These are phyloP conservation scores for Phlegmacium glaucopus DNA, from an alignment of 768 basidiomycete genomes.

Conservation along the genomic window DNA sequence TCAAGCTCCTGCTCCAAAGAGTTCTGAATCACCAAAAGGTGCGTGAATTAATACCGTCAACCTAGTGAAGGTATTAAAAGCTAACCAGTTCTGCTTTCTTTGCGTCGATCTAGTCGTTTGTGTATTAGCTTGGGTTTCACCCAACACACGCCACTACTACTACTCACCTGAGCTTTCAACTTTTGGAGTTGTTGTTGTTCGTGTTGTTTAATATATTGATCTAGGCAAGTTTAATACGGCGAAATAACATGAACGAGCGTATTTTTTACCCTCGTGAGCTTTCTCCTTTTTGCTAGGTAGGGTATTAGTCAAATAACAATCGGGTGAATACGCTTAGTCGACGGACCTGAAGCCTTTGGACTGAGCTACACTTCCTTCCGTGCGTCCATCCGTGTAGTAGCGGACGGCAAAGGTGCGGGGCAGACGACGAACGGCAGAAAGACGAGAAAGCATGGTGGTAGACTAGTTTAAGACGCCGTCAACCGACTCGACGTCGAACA, in stretches of 20 bases:
- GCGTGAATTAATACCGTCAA: background rate
- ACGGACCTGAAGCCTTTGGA: constrained; percentile 62
- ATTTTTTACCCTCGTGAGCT: constrained; percentile 49
- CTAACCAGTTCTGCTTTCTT: background rate
- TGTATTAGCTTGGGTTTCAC: too few relatives aligned
- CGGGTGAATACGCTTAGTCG: constrained; percentile 16
- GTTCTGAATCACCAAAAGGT: background rate
- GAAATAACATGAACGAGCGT: background rate
- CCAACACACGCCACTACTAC: too few relatives aligned
- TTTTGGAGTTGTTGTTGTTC: constrained; percentile 58
- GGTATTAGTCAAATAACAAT: constrained; percentile 12
- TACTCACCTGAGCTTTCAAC: constrained; percentile 51
- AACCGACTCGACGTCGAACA: background rate
- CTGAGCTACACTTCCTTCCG: constrained; percentile 58
- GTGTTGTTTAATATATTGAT: constrained; percentile 59
- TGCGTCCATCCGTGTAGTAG: constrained; percentile 36
- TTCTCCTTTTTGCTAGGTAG: constrained; percentile 64
- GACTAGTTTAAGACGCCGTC: background rate
- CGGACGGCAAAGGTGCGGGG: constrained; percentile 34
- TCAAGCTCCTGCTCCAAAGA: constrained; percentile 4
- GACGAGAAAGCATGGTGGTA: constrained; percentile 40
- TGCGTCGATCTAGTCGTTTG: too few relatives aligned
- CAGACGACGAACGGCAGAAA: constrained; percentile 38
- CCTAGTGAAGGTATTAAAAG: background rate
- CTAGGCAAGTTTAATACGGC: constrained; percentile 29